phyloP scores from a whole-genome alignment of 2,329 filamentous ascomycete genomes.

The Diaporthe sp. region DNA sequence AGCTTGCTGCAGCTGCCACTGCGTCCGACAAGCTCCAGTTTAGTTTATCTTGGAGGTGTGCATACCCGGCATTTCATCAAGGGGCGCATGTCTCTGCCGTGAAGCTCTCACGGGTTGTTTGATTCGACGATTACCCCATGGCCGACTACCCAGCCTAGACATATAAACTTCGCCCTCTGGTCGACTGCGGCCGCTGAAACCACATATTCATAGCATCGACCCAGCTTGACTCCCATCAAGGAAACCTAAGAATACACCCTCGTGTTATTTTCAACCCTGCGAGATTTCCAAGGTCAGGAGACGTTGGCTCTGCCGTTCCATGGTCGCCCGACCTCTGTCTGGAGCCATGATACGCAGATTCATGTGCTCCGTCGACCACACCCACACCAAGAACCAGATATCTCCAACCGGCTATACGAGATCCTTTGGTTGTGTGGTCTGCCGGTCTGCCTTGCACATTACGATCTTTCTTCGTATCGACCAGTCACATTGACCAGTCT shows the following conservation, averaged over 20 bases:
- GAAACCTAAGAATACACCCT: background rate
- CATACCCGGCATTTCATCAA: background rate
- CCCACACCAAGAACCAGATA: background rate
- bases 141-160: background rate
- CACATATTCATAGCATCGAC: background rate
- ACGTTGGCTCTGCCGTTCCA: background rate
- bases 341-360: background rate
- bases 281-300: slow-evolving; percentile 1
- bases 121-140: background rate
- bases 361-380: background rate
- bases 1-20: background rate
- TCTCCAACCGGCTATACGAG: background rate
- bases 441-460: background rate
- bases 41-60: background rate
- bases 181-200: no score
- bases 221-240: background rate
- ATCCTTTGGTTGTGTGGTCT: background rate
- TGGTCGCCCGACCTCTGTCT: background rate
- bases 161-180: background rate
- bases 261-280: background rate
- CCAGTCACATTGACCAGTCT: background rate
- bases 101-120: background rate
- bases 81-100: background rate
- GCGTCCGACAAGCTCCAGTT: background rate
- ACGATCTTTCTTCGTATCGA: background rate